A percentile compares a stretch with the other conserved stretches of the same genome.
Evolutionary conservation across 495 filamentous ascomycete genomes (phyloP).

Genomic region (Neurospora terricola): DNA sequence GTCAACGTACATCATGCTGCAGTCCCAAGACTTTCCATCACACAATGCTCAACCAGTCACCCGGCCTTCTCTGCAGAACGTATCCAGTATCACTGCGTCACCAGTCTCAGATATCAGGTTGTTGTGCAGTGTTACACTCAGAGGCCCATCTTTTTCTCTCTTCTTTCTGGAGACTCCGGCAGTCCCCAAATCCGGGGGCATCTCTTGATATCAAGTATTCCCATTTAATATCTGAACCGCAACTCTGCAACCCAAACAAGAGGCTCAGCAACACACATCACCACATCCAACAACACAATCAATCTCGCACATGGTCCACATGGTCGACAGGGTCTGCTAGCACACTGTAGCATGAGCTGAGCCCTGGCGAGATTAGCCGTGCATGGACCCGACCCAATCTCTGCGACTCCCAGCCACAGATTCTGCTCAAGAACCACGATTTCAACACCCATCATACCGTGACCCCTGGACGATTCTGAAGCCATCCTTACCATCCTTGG

Average conservation of each 20-base stretch:
- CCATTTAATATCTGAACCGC: neutral
- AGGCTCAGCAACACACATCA: constrained; percentile 2
- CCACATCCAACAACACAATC: constrained; percentile 5
- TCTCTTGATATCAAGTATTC: neutral
- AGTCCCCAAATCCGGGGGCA: neutral
- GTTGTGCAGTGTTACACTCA: neutral
- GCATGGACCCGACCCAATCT: constrained; percentile 24
- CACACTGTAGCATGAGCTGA: constrained; percentile 6
- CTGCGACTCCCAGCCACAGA: constrained; percentile 8
- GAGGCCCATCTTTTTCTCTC: neutral
- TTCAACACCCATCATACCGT: neutral
- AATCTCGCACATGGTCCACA: constrained; percentile 12
- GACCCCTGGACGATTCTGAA: neutral
- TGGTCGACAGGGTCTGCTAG: constrained; percentile 12
- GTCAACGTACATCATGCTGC: neutral
- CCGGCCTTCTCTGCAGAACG: neutral
- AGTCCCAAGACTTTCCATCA: neutral
- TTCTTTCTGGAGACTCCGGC: neutral
- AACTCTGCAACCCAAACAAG: neutral
- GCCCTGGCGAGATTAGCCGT: constrained; percentile 27
- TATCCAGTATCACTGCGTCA: neutral
- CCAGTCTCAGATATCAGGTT: neutral
- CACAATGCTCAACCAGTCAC: neutral
- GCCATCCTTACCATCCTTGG: neutral
- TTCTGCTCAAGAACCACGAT: constrained; percentile 2